These are phyloP conservation scores for Tetracentron sinense DNA, from an alignment of 164 flowering plant genomes.

Conservation along the genomic window DNA sequence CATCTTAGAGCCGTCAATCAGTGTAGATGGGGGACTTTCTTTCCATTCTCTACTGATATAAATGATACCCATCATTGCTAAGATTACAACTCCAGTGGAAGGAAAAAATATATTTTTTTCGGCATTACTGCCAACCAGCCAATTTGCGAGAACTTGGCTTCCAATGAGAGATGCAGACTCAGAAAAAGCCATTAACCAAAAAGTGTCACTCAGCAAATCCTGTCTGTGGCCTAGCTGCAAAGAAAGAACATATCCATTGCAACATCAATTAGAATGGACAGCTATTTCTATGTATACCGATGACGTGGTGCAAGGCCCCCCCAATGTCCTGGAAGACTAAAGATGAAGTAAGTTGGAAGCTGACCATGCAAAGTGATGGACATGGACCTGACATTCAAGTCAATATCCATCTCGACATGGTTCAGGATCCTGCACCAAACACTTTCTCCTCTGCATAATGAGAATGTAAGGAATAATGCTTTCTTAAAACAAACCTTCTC, in stretches of 20 bases:
- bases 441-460: not conserved
- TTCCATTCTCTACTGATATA: conserved; percentile 43
- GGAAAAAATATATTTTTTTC: conserved; percentile 37
- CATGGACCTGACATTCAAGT: not conserved
- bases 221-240: conserved; percentile 71
- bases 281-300: not conserved
- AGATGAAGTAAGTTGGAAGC: not conserved
- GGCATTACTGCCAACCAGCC: conserved; percentile 36
- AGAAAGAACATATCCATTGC: conserved; percentile 8
- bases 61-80: conserved; percentile 46
- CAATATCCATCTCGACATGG: not conserved
- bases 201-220: conserved; percentile 65
- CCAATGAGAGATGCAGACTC: conserved; percentile 76
- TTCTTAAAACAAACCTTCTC: conserved; percentile 61
- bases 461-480: conserved; percentile 3
- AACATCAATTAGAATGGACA: not conserved
- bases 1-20: conserved; percentile 38
- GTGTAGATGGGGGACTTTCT: conserved; percentile 26
- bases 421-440: not conserved
- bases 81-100: conserved; percentile 34
- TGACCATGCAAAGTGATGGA: not conserved
- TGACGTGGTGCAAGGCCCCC: not conserved
- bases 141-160: conserved; percentile 78
- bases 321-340: not conserved
- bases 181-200: conserved; percentile 84